Evolutionary conservation across 1,284 basidiomycete species (phyloP), one percentile per base, ranked within the genome.

Genomic region (Wallemia mellicola): DNA sequence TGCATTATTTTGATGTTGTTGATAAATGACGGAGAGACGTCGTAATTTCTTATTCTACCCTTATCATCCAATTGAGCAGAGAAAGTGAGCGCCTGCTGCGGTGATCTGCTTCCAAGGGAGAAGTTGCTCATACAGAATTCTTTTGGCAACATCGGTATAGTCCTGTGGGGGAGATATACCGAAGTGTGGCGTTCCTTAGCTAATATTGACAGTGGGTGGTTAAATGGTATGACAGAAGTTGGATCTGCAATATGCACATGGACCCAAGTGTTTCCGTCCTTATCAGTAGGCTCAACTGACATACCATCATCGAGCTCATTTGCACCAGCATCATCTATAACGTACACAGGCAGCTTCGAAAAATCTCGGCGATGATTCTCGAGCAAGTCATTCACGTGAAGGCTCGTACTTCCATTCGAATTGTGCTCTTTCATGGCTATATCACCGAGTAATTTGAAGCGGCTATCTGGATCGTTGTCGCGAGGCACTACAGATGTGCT

Each of bases 171-270:
- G 57, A 84, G 75, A 68, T 87, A 92, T 0, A 71, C 66, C 0
- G 80, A 77, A 57, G 75, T 69, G 1, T 71, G 71, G 60, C 73
- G 71, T 33, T 71, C 68, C 11, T 74, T 71, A 0, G 87, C 86
- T 2, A 71, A 66, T 28, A 74, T 69, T 0, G 80, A 74, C 1
- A 86, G 66, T 1, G 71, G 63, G 67, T 88, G 80, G 0, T 74
- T 75, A 0, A 80, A 81, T 19, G 79, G 79, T n/a, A 99, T 72
- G 61, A 81, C 67, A 1, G 82, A 73, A 0, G 87, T 91, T 0
- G 92, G 91, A 68, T 99, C 92, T 7, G 94, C 92, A 60, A 99
- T 76, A 67, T 98, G 92, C 22, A 84, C 74, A 65, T 96, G 92
- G 17, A 94, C 66, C 94, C 94, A 98, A 59, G 73, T 76, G 1